Percentiles rank a stretch among this genome's conserved stretches.
phyloP scores from a whole-genome alignment of 805 yeast species.

The Saitoella complicata region DNA sequence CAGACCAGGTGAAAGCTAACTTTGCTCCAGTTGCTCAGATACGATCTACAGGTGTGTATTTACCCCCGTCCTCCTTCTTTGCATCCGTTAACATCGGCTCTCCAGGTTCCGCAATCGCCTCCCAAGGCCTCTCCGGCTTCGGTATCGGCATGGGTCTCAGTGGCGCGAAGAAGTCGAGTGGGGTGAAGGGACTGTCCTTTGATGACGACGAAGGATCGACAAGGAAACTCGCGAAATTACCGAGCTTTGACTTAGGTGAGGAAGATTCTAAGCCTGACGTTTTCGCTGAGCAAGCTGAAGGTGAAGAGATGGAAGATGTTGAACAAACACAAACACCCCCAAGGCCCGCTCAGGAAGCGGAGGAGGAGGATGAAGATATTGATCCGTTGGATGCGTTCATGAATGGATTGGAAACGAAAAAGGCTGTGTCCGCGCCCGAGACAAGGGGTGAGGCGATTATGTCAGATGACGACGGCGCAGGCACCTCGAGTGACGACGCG shows the following conservation, averaged over 20 bases:
- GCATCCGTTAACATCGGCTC: slow-evolving; percentile 4
- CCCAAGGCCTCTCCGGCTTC: not conserved
- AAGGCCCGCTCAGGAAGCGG: slow-evolving; percentile 11
- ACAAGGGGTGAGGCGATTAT: slow-evolving; percentile 6
- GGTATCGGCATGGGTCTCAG: slow-evolving; percentile 1
- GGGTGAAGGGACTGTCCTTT: not conserved
- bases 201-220: slow-evolving; percentile 1
- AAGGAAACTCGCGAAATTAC: slow-evolving; percentile 25
- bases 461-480: slow-evolving; percentile 16
- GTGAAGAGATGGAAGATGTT: not conserved
- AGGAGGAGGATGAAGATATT: slow-evolving; percentile 17
- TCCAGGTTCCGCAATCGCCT: slow-evolving; percentile 3
- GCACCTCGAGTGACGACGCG: slow-evolving; percentile 18
- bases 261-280: slow-evolving; percentile 17
- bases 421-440: slow-evolving; percentile 1
- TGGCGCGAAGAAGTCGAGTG: not conserved
- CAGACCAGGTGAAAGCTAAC: no score
- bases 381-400: slow-evolving; percentile 36
- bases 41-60: not conserved
- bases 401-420: slow-evolving; percentile 15
- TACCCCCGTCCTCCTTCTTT: not conserved
- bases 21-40: no score
- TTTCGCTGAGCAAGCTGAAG: not conserved
- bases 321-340: not conserved
- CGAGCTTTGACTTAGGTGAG: slow-evolving; percentile 39